Base-by-base conservation (phyloP, 495 filamentous ascomycete genomes). In the Parathielavia hyrcaniae region DNA sequence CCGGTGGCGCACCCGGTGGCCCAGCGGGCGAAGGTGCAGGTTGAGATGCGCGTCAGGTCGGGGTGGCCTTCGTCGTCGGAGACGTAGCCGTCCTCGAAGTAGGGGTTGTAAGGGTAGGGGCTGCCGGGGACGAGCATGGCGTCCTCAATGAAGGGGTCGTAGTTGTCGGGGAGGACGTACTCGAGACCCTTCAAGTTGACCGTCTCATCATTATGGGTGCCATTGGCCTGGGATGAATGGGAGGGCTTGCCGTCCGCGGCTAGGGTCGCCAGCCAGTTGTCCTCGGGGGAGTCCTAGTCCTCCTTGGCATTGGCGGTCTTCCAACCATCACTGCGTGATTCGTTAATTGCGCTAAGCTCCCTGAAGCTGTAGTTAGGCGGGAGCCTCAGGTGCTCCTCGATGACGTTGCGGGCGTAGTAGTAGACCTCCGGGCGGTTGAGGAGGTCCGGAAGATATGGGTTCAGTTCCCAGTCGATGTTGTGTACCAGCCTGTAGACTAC, bases 31-130 rank as follows among this genome's bases (percentile, higher is more conserved):
- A 47, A 47, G 11, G 45, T 47, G 45, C 45, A 47, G 8, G 45
- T 20, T 22, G 45, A 26, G 23, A 47, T 47, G 20, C 45, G 45
- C 10, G 45, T 32, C 22, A 47, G 9, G 11, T 30, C 45, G 8
- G 45, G 45, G 45, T 47, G 45, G 45, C 45, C 45, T 20, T 47
- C 45, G 1, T 32, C 45, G 45, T 47, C 45, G 12, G 45, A 47
- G 45, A 47, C 23, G 22, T 22, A 47, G 11, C 45, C 45, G 22
- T 47, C 45, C 12, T 47, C 45, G 22, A 16, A 26, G 13, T 32
- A 5, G 45, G 23, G 22, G 45, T 22, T 44, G 41, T 4, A 14
- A 30, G 10, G 23, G 5, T 6, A 5, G 9, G 16, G 5, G 22
- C 23, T 19, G 45, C 8, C 23, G 4, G 22, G 8, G 20, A 10